A percentile compares a stretch with the other conserved stretches of the same genome.
These are phyloP conservation scores for Microbotryum intermedium DNA, from an alignment of 1,284 basidiomycete genomes.

Conservation along the genomic window DNA sequence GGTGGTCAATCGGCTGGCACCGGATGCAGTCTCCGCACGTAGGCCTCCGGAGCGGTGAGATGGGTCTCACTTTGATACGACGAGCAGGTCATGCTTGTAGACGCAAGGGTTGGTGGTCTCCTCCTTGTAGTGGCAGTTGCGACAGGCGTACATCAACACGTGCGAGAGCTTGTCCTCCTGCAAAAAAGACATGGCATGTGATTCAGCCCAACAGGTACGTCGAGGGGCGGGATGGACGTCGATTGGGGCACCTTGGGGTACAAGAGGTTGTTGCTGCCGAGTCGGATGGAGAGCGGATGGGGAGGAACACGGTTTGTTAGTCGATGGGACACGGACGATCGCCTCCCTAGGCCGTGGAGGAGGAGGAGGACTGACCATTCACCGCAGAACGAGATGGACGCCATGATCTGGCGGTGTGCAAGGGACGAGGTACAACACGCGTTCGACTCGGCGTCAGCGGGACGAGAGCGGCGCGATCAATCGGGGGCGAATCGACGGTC, in stretches of 20 bases:
- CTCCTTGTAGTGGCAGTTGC: slow-evolving; percentile 84
- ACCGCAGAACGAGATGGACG: slow-evolving; percentile 20
- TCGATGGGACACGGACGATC: too few species aligned
- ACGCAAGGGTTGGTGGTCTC: slow-evolving; percentile 79
- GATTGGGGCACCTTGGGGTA: slow-evolving; percentile 55
- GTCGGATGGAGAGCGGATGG: background rate
- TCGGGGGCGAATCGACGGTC: too few species aligned
- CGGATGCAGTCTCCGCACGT: too few species aligned
- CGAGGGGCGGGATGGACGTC: background rate
- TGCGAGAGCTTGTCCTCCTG: slow-evolving; percentile 78
- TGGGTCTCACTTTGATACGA: slow-evolving; percentile 80
- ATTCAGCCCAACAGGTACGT: background rate
- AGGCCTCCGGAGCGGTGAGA: too few species aligned
- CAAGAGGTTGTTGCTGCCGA: slow-evolving; percentile 68
- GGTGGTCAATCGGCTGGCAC: too few species aligned
- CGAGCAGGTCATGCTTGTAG: slow-evolving; percentile 87
- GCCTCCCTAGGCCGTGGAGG: too few species aligned
- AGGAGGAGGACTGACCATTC: slow-evolving; percentile 11
- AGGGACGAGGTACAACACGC: too few species aligned
- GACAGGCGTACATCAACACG: slow-evolving; percentile 83
- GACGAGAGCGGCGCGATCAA: too few species aligned
- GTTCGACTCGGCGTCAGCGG: too few species aligned
- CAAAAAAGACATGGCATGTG: too few species aligned
- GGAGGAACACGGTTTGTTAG: too few species aligned
- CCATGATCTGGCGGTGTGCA: slow-evolving; percentile 1